Evolutionary conservation across 331 rosid genomes (phyloP).

Genomic region (Pyracantha coccinea): DNA sequence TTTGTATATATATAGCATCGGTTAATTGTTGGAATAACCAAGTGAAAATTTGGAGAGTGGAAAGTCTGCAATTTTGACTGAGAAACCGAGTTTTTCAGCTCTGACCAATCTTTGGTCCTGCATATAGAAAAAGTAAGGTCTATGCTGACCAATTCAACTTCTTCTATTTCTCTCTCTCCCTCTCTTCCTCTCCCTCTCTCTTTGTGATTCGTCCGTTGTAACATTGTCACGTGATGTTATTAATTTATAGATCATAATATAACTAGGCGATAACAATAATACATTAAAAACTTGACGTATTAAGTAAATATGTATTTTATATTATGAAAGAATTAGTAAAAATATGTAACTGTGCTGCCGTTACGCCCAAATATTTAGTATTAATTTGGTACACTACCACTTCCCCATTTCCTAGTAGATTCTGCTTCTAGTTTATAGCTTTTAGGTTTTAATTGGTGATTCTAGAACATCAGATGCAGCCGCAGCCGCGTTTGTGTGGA

Average conservation of each 20-base stretch:
- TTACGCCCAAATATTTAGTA: too few relatives aligned
- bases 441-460: background rate
- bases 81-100: slow-evolving; percentile 56
- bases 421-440: background rate
- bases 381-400: too few relatives aligned
- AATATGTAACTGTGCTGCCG: too few relatives aligned
- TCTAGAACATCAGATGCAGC: background rate
- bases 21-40: background rate
- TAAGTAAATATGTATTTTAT: too few relatives aligned
- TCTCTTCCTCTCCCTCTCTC: background rate
- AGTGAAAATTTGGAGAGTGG: background rate
- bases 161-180: background rate
- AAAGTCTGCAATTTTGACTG: slow-evolving; percentile 41
- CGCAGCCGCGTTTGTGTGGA: background rate
- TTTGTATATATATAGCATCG: slow-evolving; percentile 17
- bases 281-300: too few relatives aligned
- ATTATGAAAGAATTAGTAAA: too few relatives aligned
- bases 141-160: slow-evolving; percentile 41
- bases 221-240: background rate
- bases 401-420: background rate
- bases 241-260: too few relatives aligned
- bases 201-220: slow-evolving; percentile 12
- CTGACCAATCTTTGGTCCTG: slow-evolving; percentile 40
- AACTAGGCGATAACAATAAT: too few relatives aligned
- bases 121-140: background rate